phyloP scores from a whole-genome alignment of 1,284 basidiomycete genomes.

The Naganishia cerealis region DNA sequence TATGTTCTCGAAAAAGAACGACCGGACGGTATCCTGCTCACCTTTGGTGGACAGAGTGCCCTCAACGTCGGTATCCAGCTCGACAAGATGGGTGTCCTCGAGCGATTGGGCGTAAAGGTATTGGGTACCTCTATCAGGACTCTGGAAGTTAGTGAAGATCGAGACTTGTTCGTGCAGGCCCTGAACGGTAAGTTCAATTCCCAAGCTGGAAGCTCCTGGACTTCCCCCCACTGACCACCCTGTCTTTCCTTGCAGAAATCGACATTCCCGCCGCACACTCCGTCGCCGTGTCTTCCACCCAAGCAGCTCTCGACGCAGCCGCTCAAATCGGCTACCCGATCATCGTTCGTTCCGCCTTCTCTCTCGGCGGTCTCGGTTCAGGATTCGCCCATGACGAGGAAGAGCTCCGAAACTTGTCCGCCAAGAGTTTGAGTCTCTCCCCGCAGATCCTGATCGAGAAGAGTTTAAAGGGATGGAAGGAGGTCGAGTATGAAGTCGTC shows the following conservation, averaged over 20 bases:
- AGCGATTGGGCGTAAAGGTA: constrained; percentile 89
- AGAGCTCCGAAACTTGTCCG: constrained; percentile 89
- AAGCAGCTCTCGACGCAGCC: constrained; percentile 87
- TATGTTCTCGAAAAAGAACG: constrained; percentile 98
- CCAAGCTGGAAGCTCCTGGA: not conserved
- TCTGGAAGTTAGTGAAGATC: constrained; percentile 93
- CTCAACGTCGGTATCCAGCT: constrained; percentile 97
- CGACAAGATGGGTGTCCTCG: constrained; percentile 95
- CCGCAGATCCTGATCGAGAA: constrained; percentile 98
- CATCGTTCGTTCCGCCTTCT: constrained; percentile 96
- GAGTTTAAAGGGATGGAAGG: constrained; percentile 99
- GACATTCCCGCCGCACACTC: constrained; percentile 96
- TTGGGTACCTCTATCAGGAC: constrained; percentile 93
- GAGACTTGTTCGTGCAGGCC: constrained; percentile 94
- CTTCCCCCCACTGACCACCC: not conserved
- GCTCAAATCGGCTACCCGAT: constrained; percentile 93
- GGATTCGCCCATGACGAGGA: constrained; percentile 96
- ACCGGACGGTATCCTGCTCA: constrained; percentile 94
- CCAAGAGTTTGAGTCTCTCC: constrained; percentile 83
- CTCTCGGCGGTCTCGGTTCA: constrained; percentile 95
- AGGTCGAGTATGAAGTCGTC: constrained; percentile 98
- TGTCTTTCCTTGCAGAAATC: constrained; percentile 67
- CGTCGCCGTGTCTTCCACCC: constrained; percentile 93
- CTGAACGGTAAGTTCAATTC: constrained; percentile 69
- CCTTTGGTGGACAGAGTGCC: constrained; percentile 97